Percentiles rank a stretch among this genome's conserved stretches.
These are phyloP conservation scores for Tylopilus felleus DNA, from an alignment of 768 basidiomycete species.

Conservation along the genomic window DNA sequence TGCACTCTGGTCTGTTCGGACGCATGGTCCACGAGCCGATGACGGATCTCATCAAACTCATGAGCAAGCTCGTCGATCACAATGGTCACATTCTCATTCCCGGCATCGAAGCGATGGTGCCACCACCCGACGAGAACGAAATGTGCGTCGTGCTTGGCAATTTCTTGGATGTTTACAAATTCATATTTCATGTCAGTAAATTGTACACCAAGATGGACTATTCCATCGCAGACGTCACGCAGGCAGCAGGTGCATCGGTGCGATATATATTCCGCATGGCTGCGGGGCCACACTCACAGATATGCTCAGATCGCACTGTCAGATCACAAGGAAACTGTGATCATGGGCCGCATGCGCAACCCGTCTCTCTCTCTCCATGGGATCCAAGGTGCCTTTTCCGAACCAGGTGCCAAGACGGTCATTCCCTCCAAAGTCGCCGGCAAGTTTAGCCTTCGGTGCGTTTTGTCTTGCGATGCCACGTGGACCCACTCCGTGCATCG, in stretches of 20 bases:
- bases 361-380: conserved; percentile 91
- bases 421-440: conserved; percentile 87
- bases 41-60: conserved; percentile 83
- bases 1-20: conserved; percentile 89
- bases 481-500: not conserved
- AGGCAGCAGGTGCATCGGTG: conserved; percentile 62
- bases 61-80: conserved; percentile 80
- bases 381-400: conserved; percentile 92
- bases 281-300: not conserved
- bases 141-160: conserved; percentile 37
- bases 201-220: conserved; percentile 79
- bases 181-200: conserved; percentile 35
- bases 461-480: conserved; percentile 3
- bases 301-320: conserved; percentile 55
- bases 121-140: conserved; percentile 69
- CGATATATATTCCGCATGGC: not conserved
- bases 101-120: conserved; percentile 83
- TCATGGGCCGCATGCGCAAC: conserved; percentile 94
- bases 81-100: conserved; percentile 85
- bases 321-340: conserved; percentile 67
- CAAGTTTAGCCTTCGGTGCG: conserved; percentile 91
- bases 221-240: conserved; percentile 65
- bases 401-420: conserved; percentile 79
- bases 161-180: not conserved
- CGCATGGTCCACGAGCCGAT: conserved; percentile 85